Evolutionary conservation across 164 flowering plant genomes (phyloP).

Genomic region (Santalum album): DNA sequence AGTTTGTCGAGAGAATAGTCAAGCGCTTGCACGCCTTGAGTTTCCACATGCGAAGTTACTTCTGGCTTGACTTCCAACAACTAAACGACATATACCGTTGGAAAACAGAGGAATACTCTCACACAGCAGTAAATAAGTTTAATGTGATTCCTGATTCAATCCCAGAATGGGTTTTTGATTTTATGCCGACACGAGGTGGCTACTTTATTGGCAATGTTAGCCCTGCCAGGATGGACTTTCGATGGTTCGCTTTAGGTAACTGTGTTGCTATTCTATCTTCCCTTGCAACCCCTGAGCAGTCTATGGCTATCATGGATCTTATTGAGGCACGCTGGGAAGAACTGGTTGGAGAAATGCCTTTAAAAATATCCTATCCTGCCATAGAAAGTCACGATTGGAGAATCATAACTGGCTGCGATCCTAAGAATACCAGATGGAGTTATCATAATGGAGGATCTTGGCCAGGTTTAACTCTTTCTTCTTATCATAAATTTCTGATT

Average conservation of each 20-base stretch:
- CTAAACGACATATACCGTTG: conserved; percentile 64
- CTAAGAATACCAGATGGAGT: conserved; percentile 51
- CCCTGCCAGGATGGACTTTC: conserved; percentile 66
- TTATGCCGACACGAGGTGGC: conserved; percentile 65
- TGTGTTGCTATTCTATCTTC: conserved; percentile 59
- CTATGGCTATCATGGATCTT: conserved; percentile 63
- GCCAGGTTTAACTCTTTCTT: conserved; percentile 30
- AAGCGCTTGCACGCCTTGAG: conserved; percentile 61
- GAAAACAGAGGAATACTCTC: conserved; percentile 70
- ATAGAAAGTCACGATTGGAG: conserved; percentile 52
- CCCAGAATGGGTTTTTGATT: conserved; percentile 67
- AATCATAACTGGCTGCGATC: conserved; percentile 47
- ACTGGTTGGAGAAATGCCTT: conserved; percentile 72
- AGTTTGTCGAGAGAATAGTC: conserved; percentile 34
- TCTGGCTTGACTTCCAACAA: conserved; percentile 66
- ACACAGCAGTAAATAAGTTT: conserved; percentile 71
- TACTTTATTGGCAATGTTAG: conserved; percentile 69
- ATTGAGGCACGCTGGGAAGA: conserved; percentile 66
- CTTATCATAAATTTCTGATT: neutral
- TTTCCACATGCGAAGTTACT: conserved; percentile 65
- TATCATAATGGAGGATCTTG: conserved; percentile 57
- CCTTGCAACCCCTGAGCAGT: conserved; percentile 61
- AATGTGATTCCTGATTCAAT: conserved; percentile 70
- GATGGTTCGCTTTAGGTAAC: conserved; percentile 66
- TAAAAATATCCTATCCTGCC: conserved; percentile 57